Evolutionary conservation across 371 early-diverging fungal genomes (phyloP).

Genomic region (Batkoa obscura): DNA sequence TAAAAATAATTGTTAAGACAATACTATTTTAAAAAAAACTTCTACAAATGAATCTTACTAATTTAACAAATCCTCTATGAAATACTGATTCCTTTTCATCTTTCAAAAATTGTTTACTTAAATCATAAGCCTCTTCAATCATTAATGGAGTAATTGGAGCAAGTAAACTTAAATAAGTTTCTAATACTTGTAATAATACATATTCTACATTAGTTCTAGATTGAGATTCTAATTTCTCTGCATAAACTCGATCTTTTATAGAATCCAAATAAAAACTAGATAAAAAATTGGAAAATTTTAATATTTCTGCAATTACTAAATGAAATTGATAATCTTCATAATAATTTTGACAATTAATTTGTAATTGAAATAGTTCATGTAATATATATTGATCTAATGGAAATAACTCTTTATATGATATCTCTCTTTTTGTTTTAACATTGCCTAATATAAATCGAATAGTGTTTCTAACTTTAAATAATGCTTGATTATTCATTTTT

Average conservation of each 20-base stretch:
- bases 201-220: slow-evolving; percentile 45
- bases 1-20: no score
- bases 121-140: no score
- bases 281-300: slow-evolving; percentile 39
- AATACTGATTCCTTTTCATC: no score
- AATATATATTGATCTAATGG: slow-evolving; percentile 53
- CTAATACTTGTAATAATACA: slow-evolving; percentile 35
- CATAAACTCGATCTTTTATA: slow-evolving; percentile 66
- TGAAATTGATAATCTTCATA: slow-evolving; percentile 45
- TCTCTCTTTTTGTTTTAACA: slow-evolving; percentile 26
- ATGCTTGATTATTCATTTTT: slow-evolving; percentile 27
- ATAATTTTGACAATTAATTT: slow-evolving; percentile 24
- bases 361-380: slow-evolving; percentile 36
- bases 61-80: no score
- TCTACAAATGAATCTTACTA: no score
- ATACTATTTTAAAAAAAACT: no score
- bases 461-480: slow-evolving; percentile 62
- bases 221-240: slow-evolving; percentile 18
- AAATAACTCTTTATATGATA: slow-evolving; percentile 30
- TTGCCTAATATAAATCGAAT: slow-evolving; percentile 64
- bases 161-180: background rate
- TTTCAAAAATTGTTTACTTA: no score
- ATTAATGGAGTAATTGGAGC: no score
- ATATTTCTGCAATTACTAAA: slow-evolving; percentile 39
- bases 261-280: slow-evolving; percentile 72